A percentile compares a stretch with the other conserved stretches of the same genome.
Evolutionary conservation across 257 asterid species (phyloP).

Genomic region (Capsicum baccatum): DNA sequence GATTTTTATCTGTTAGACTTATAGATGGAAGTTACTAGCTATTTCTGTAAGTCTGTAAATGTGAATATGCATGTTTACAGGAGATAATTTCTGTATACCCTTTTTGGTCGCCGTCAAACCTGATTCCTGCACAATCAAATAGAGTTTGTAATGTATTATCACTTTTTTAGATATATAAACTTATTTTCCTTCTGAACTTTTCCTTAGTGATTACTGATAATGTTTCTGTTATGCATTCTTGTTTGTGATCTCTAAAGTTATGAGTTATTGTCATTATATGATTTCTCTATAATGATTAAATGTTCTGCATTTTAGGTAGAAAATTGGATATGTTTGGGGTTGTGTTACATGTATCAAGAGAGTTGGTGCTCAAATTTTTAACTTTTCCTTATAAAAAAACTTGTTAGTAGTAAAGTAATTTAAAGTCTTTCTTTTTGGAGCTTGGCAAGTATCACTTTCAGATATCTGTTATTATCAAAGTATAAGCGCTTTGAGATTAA

Average conservation of each 20-base stretch:
- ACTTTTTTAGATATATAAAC: not conserved
- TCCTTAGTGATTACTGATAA: not conserved
- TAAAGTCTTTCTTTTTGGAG: constrained; percentile 11
- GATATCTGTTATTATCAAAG: not conserved
- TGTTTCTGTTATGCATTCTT: not conserved
- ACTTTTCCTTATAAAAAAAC: not conserved
- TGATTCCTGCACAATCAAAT: not conserved
- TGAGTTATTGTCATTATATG: not conserved
- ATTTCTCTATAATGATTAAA: not conserved
- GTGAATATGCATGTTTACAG: constrained; percentile 31
- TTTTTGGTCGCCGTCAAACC: not conserved
- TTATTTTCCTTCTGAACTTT: not conserved
- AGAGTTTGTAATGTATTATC: not conserved
- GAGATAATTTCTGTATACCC: constrained; percentile 28
- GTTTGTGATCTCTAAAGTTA: constrained; percentile 21
- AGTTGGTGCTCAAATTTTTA: not conserved
- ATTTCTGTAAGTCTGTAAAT: constrained; percentile 27
- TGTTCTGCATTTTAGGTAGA: not conserved
- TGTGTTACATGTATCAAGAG: not conserved
- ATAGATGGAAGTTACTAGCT: not conserved
- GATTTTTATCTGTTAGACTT: not conserved
- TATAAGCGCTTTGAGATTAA: not conserved
- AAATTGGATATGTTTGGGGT: no score
- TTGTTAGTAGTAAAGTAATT: constrained; percentile 11
- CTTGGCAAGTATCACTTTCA: not conserved